These are phyloP conservation scores for Lentinus brumalis DNA, from an alignment of 768 basidiomycete species.

Conservation along the genomic window DNA sequence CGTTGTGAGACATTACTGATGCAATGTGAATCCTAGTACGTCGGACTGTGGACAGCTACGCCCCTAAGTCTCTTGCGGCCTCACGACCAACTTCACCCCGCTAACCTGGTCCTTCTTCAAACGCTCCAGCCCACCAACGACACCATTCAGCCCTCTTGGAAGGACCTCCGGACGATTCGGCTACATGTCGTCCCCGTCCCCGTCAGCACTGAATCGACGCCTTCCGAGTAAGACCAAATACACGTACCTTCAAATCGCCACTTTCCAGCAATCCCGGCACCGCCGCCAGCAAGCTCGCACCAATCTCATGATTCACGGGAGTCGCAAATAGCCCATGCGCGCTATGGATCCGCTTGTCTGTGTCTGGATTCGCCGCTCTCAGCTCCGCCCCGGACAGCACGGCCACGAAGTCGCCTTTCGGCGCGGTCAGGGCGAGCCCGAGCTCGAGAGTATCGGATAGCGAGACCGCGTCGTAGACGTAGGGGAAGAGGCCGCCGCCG, in stretches of 20 bases:
- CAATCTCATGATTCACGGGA: conserved; percentile 1
- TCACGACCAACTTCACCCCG: conserved; percentile 26
- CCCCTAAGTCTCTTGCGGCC: conserved; percentile 25
- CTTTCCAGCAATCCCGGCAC: conserved; percentile 16
- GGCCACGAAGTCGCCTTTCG: conserved; percentile 23
- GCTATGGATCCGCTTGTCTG: conserved; percentile 6
- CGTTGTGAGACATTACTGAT: no score
- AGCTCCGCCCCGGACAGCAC: conserved; percentile 3
- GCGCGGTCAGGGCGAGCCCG: conserved; percentile 24
- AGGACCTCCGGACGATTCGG: conserved; percentile 29
- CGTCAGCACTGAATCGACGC: neutral
- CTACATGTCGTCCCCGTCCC: conserved; percentile 1
- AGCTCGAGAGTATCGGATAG: conserved; percentile 18
- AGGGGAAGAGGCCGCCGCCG: conserved; percentile 20
- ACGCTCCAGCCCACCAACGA: conserved; percentile 22
- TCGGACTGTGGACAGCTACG: no score
- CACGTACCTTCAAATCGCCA: conserved; percentile 19
- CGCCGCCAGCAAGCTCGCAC: conserved; percentile 10
- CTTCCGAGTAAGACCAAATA: conserved; percentile 42
- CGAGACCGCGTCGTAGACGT: conserved; percentile 29
- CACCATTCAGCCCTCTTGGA: conserved; percentile 25
- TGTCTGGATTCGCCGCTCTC: neutral
- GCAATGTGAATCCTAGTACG: no score
- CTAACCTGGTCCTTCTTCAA: conserved; percentile 25
- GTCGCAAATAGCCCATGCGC: conserved; percentile 1